Conservation (phyloP, 495 filamentous ascomycete species). For the Gamarada debralockiae region DNA sequence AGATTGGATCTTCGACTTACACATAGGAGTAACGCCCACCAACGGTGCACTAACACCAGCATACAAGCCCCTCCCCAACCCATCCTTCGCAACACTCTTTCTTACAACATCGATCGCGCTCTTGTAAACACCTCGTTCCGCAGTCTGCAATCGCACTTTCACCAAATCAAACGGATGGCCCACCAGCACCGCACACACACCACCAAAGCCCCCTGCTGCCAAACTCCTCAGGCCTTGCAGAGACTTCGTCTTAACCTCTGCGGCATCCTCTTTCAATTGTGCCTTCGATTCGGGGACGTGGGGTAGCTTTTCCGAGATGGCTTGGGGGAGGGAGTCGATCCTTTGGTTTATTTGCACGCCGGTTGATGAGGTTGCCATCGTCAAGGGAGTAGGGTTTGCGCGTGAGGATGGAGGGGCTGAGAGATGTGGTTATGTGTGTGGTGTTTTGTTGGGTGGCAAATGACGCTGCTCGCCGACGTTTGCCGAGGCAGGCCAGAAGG, state of each 20-base stretch:
- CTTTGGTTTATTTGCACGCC: slow-evolving; percentile 28
- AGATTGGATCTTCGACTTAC: slow-evolving; percentile 70
- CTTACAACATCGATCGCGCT: slow-evolving; percentile 88
- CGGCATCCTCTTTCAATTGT: slow-evolving; percentile 46
- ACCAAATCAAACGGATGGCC: slow-evolving; percentile 97
- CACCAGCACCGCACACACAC: slow-evolving; percentile 87
- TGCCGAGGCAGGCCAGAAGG: too few species aligned
- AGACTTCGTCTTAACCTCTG: slow-evolving; percentile 42
- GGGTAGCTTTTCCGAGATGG: slow-evolving; percentile 40
- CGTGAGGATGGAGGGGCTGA: neutral
- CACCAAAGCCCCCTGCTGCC: slow-evolving; percentile 86
- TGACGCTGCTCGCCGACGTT: too few species aligned
- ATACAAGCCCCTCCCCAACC: slow-evolving; percentile 78
- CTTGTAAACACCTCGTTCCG: slow-evolving; percentile 87
- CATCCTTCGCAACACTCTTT: slow-evolving; percentile 85
- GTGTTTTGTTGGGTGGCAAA: too few species aligned
- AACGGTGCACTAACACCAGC: slow-evolving; percentile 95
- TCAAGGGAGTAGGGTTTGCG: neutral
- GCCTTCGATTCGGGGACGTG: slow-evolving; percentile 49
- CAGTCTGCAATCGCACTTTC: slow-evolving; percentile 95
- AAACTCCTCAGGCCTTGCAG: slow-evolving; percentile 64
- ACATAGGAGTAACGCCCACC: slow-evolving; percentile 97
- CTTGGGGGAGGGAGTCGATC: slow-evolving; percentile 29
- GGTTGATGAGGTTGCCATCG: slow-evolving; percentile 31
- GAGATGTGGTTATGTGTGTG: neutral